These are phyloP conservation scores for Didymella glomerata DNA, from an alignment of 2,329 filamentous ascomycete species.

Conservation along the genomic window DNA sequence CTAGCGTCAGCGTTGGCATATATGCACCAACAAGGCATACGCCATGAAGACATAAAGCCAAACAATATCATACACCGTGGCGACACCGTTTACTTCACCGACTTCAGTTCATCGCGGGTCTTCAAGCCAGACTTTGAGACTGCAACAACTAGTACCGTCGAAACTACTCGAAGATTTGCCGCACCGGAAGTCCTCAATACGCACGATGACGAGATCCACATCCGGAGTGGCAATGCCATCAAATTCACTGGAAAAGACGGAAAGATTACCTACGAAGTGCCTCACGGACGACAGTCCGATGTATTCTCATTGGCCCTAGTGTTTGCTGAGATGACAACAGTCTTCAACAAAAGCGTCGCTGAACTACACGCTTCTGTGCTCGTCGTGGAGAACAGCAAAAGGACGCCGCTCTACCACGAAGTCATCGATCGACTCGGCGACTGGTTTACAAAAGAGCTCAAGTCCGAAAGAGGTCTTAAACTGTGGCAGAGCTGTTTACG, in stretches of 20 bases:
- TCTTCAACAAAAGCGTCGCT: background rate
- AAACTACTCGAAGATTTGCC: conserved; percentile 16
- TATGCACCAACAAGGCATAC: conserved; percentile 24
- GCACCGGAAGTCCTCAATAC: conserved; percentile 21
- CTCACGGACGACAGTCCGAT: background rate
- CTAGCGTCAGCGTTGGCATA: conserved; percentile 26
- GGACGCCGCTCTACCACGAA: background rate
- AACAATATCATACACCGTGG: conserved; percentile 27
- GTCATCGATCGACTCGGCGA: background rate
- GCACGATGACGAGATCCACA: background rate
- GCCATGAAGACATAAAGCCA: conserved; percentile 33
- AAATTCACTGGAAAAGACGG: background rate
- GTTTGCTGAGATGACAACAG: background rate
- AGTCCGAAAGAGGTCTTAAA: background rate
- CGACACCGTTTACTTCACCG: conserved; percentile 26
- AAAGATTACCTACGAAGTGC: background rate
- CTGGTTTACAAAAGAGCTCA: background rate
- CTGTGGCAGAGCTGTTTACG: background rate
- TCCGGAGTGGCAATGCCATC: background rate
- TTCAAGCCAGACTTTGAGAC: conserved; percentile 18
- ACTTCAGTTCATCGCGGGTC: conserved; percentile 26
- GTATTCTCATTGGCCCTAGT: background rate
- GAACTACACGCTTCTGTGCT: background rate
- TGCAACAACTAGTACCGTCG: conserved; percentile 15
- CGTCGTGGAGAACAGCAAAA: background rate